Conservation (phyloP, 208 protist genomes). For the Naegleria lovaniensis region DNA sequence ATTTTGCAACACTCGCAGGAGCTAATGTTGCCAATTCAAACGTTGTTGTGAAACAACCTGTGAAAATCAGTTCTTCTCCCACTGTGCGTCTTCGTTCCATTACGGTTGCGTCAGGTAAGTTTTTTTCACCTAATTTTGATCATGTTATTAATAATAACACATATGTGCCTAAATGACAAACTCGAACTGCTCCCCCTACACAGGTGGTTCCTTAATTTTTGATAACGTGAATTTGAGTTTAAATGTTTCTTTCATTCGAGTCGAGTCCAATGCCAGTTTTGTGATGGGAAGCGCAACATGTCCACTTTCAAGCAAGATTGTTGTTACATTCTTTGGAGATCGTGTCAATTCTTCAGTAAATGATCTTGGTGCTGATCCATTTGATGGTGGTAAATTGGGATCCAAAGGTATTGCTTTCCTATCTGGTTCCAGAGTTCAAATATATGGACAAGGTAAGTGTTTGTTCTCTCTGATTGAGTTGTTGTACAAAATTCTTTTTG, state of each 20-base stretch:
- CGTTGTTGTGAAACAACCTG: no score
- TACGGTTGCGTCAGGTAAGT: no score
- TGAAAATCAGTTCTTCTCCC: no score
- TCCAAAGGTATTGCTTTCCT: neutral
- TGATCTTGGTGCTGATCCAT: neutral
- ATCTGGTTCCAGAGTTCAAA: neutral
- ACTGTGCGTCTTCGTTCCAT: no score
- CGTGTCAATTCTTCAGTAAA: neutral
- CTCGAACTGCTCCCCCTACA: no score
- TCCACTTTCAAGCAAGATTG: neutral
- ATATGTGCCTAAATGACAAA: no score
- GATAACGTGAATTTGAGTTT: neutral
- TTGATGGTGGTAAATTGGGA: neutral
- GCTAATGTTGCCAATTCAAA: no score
- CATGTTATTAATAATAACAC: no score
- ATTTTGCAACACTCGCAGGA: no score
- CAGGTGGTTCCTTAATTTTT: neutral
- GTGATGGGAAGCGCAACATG: neutral
- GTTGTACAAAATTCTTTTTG: no score
- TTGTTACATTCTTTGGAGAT: neutral
- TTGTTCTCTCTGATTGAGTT: no score
- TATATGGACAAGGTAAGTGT: neutral
- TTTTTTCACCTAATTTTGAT: no score
- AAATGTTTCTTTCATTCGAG: neutral
- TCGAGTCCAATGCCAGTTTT: neutral